Percentiles rank a stretch among this genome's conserved stretches.
These are phyloP conservation scores for Fusarium xyrophilum DNA, from an alignment of 2,329 filamentous ascomycete species.

Conservation along the genomic window DNA sequence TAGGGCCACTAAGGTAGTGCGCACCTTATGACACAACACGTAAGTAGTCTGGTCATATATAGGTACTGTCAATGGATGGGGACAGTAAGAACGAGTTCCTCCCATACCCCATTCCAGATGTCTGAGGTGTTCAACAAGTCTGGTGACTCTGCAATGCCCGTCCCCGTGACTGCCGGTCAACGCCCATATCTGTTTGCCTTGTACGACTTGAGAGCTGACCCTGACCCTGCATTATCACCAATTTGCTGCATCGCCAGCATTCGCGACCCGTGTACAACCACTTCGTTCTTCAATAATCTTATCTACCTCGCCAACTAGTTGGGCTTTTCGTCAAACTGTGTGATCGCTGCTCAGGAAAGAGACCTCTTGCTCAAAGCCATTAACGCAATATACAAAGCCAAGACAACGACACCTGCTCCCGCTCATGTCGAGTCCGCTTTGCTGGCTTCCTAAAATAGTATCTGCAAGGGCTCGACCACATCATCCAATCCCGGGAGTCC, in stretches of 20 bases:
- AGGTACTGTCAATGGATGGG: neutral
- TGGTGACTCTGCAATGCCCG: neutral
- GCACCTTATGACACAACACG: neutral
- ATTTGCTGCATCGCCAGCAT: constrained; percentile 17
- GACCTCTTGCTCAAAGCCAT: neutral
- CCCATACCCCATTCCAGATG: neutral
- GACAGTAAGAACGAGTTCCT: neutral
- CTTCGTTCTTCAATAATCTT: neutral
- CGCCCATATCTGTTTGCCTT: neutral
- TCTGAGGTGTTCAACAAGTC: neutral
- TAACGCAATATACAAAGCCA: neutral
- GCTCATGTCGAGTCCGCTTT: constrained; percentile 19
- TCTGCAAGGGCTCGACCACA: constrained; percentile 26
- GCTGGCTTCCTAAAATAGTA: constrained; percentile 41
- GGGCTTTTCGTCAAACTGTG: neutral
- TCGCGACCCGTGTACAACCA: constrained; percentile 9
- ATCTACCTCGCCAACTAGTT: neutral
- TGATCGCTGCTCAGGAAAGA: neutral
- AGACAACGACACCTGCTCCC: neutral
- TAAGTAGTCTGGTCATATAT: neutral
- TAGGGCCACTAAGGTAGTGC: neutral
- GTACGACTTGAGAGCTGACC: constrained; percentile 9
- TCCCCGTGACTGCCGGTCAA: neutral
- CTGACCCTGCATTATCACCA: constrained; percentile 4
- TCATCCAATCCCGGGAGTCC: constrained; percentile 32